Conservation (phyloP, 495 filamentous ascomycete species). For the Delitschia confertaspora region DNA sequence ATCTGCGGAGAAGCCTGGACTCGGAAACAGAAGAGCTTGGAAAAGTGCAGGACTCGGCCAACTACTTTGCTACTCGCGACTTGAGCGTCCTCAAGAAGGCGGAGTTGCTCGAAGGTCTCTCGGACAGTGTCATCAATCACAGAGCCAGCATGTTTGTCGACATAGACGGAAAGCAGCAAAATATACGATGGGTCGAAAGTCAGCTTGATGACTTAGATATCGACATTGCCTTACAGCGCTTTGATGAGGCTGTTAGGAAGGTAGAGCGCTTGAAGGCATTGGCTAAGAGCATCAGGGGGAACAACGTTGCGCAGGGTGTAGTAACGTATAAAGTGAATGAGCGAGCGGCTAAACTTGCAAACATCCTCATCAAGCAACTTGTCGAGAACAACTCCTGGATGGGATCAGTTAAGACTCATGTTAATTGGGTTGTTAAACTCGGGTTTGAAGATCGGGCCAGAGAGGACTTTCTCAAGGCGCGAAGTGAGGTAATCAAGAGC, state of each 20-base stretch:
- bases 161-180: conserved; percentile 92
- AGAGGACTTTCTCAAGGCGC: conserved; percentile 73
- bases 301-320: conserved; percentile 74
- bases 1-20: conserved; percentile 70
- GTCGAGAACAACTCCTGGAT: conserved; percentile 63
- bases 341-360: conserved; percentile 69
- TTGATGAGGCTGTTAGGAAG: conserved; percentile 70
- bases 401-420: conserved; percentile 61
- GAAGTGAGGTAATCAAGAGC: conserved; percentile 64
- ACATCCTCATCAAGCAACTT: conserved; percentile 62
- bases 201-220: conserved; percentile 97
- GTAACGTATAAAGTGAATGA: conserved; percentile 85
- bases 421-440: conserved; percentile 72
- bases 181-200: conserved; percentile 85
- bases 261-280: conserved; percentile 77
- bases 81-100: conserved; percentile 64
- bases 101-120: conserved; percentile 57
- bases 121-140: conserved; percentile 53
- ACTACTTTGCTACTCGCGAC: conserved; percentile 67
- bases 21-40: conserved; percentile 74
- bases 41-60: conserved; percentile 68
- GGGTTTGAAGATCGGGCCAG: conserved; percentile 85
- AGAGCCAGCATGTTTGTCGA: conserved; percentile 71
- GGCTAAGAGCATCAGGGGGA: conserved; percentile 70
- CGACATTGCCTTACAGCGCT: conserved; percentile 82